These are phyloP conservation scores for Colletotrichum musae DNA, from an alignment of 2,329 filamentous ascomycete species.

Conservation along the genomic window DNA sequence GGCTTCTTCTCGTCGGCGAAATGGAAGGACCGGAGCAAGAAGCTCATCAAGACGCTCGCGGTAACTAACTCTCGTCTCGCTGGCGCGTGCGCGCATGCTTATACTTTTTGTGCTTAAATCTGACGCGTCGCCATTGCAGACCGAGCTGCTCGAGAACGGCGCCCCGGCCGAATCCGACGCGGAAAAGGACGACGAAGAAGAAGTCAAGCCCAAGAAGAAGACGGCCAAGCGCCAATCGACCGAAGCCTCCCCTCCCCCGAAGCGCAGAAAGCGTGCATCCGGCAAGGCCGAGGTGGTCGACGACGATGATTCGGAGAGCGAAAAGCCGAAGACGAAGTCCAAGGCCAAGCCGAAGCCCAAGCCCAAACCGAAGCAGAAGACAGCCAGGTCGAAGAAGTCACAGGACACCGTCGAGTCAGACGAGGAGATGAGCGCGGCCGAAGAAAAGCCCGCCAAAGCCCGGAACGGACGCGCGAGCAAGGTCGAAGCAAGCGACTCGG, in stretches of 20 bases:
- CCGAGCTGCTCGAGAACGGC: conserved; percentile 18
- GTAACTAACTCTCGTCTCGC: conserved; percentile 56
- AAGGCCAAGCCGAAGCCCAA: neutral
- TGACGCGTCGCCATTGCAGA: neutral
- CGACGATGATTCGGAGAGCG: conserved; percentile 43
- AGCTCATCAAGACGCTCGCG: conserved; percentile 67
- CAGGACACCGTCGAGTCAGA: conserved; percentile 48
- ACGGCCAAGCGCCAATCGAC: conserved; percentile 52
- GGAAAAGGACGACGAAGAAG: conserved; percentile 20
- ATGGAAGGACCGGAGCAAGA: conserved; percentile 74
- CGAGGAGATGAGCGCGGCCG: conserved; percentile 48
- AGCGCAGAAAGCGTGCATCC: conserved; percentile 55
- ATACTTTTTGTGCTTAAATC: neutral
- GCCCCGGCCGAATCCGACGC: neutral
- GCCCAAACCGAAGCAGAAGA: conserved; percentile 42
- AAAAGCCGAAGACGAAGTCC: conserved; percentile 38
- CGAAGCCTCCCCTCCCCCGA: conserved; percentile 54
- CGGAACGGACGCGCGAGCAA: conserved; percentile 30
- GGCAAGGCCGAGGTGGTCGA: conserved; percentile 51
- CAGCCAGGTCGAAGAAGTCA: conserved; percentile 45
- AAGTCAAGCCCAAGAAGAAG: conserved; percentile 48
- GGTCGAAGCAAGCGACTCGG: conserved; percentile 35
- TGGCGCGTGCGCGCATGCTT: neutral
- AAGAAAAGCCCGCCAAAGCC: conserved; percentile 39
- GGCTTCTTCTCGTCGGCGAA: conserved; percentile 64